Base-by-base conservation (phyloP, 2,329 filamentous ascomycete genomes). In the Neonectria coccinea region DNA sequence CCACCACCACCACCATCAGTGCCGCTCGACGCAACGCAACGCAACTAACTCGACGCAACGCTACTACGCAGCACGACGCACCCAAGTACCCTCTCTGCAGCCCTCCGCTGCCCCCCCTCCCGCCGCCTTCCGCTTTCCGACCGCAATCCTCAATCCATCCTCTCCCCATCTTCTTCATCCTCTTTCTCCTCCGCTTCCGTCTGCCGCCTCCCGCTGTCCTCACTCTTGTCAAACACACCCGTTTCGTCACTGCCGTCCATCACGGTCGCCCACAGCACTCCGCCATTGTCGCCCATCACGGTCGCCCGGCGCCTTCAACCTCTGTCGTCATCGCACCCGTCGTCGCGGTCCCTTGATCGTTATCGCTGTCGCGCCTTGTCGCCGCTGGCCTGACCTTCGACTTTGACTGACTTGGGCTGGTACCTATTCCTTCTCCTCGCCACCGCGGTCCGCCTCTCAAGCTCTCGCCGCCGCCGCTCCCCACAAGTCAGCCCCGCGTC, bases 401-500 rank as follows among this genome's bases (percentile, higher is more conserved):
- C 44, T 9, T 59, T 65, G 64, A 69, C 48, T 52, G 54, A 54
- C 55, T 56, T 56, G 52, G 61, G n/a, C 63, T 58, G 60, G 69
- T 70, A 20, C 36, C 39, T 42, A 20, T 20, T 42, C n/a, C 63
- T 56, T 42, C n/a, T 56, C 58, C 69, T 71, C 66, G 71, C 70
- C 65, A 72, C 70, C 63, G 41, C 57, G 64, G 59, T 56, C 50
- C 39, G 62, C 53, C 59, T 62, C 54, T 63, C 60, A 67, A 18
- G 39, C 45, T 60, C 53, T 67, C 50, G 61, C 36, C 48, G 63
- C 56, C 54, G 60, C 62, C 67, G 65, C 65, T 62, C 45, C 65
- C 65, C 53, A 61, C 70, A 69, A 65, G 67, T 62, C 67, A 61
- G 65, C 70, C 72, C 72, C 72, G 69, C 72, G 70, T 67, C 66